Conservation (phyloP, 1,139 yeast species). For the Geotrichum bryndzae region DNA sequence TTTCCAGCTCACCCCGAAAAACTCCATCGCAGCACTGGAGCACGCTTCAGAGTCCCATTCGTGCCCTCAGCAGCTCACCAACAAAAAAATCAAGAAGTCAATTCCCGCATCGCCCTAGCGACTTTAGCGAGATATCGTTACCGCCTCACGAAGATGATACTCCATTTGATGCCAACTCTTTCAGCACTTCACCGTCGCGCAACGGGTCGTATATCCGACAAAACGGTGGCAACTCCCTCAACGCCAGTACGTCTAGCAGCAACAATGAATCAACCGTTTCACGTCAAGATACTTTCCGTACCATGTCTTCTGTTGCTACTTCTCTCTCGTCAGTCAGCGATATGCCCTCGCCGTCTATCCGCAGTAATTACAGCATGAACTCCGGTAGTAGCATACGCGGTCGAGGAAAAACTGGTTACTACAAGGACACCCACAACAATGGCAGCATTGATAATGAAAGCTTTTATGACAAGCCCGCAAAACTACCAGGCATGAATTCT, state of each 20-base stretch:
- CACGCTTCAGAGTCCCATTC: neutral
- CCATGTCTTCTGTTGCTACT: slow-evolving; percentile 27
- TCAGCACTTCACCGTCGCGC: slow-evolving; percentile 18
- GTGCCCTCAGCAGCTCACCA: neutral
- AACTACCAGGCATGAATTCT: slow-evolving; percentile 26
- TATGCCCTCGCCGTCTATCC: slow-evolving; percentile 33
- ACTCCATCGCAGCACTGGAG: neutral
- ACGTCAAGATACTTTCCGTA: slow-evolving; percentile 26
- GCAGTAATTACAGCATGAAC: slow-evolving; percentile 74
- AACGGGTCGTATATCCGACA: neutral
- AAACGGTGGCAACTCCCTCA: neutral
- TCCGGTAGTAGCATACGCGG: slow-evolving; percentile 68
- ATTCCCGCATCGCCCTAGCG: slow-evolving; percentile 20
- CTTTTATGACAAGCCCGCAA: slow-evolving; percentile 30
- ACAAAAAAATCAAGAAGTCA: neutral
- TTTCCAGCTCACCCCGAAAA: slow-evolving; percentile 1
- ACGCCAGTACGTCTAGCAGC: neutral
- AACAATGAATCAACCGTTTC: slow-evolving; percentile 22
- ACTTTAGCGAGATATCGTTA: slow-evolving; percentile 23
- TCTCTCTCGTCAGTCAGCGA: slow-evolving; percentile 24
- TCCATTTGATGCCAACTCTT: slow-evolving; percentile 31
- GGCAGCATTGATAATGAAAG: neutral
- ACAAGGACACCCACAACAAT: slow-evolving; percentile 10
- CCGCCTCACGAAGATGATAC: slow-evolving; percentile 18
- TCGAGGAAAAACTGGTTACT: slow-evolving; percentile 8